Base-by-base conservation (phyloP, 1,284 basidiomycete species). In the Agroathelia rolfsii region DNA sequence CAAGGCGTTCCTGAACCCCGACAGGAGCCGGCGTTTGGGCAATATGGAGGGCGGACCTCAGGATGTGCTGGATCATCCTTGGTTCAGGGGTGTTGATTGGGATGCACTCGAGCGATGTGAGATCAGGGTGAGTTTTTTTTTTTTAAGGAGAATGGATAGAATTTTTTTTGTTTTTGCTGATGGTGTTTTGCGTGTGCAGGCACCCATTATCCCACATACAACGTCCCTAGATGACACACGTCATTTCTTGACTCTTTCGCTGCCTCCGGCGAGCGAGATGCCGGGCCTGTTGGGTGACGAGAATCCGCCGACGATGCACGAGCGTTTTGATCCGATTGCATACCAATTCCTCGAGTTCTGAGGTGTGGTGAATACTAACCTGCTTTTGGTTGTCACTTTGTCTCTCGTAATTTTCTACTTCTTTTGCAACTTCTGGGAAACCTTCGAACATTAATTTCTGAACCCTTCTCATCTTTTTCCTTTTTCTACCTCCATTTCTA, bases 31-130 rank as follows among this genome's bases (percentile, higher is more conserved):
- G 47, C 86, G 94, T 51, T 74, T 96, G 34, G 88, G 89, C 7
- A 96, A 98, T 50, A 86, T 95, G 74, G 90, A 85, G 36, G 81
- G 90, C 38, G 82, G 95, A 8, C 83, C 93, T 28, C 75, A 92
- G 41, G 82, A 95, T 52, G 81, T 97, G 35, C 74, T 97, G 31
- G 84, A 89, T 23, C 94, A 96, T 43, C 79, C 93, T 1, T 98
- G 95, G 76, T 92, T 98, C 52, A 79, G 89, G 44, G 89, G 89
- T 30, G 89, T 93, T 24, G 86, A 92, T 46, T 92, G 89, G 74
- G 82, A 81, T 42, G 79, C 81, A 1, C 53, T 87, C 24, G 82
- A 85, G 50, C 72, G 76, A 22, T 70, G 78, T 29, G 81, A 86
- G 53, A 87, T 87, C 36, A 69, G 76, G 52, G 83, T 79, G 45